Conservation (phyloP, 371 early-diverging fungal species). For the Blakeslea trispora region DNA sequence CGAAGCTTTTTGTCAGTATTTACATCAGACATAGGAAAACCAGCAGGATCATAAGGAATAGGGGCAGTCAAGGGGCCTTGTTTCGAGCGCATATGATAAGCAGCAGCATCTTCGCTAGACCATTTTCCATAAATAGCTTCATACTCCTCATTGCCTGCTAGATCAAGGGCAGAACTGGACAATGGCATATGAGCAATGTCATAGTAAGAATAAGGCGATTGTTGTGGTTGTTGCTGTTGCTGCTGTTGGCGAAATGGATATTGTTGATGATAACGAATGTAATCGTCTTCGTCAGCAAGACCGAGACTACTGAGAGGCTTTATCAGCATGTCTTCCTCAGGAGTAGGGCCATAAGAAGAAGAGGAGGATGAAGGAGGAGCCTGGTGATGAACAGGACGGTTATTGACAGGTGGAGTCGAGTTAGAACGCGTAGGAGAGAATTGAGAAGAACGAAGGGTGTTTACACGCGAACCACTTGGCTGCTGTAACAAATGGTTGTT, state of each 20-base stretch:
- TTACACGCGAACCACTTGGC: conserved; percentile 8
- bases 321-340: conserved; percentile 10
- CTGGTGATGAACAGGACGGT: not conserved
- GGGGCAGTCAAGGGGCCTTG: conserved; percentile 35
- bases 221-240: not conserved
- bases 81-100: conserved; percentile 26
- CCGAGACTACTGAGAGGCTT: conserved; percentile 13
- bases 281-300: conserved; percentile 14
- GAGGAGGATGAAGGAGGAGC: not conserved
- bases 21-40: conserved; percentile 19
- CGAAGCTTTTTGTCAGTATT: conserved; percentile 52
- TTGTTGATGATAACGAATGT: conserved; percentile 8
- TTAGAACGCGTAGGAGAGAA: conserved; percentile 17
- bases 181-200: not conserved
- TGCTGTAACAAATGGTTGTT: conserved; percentile 19
- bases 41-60: conserved; percentile 27
- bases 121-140: conserved; percentile 22
- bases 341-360: conserved; percentile 1
- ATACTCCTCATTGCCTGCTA: conserved; percentile 16
- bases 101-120: conserved; percentile 21
- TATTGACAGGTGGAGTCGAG: conserved; percentile 24
- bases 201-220: conserved; percentile 6
- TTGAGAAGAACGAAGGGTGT: conserved; percentile 9
- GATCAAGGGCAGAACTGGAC: conserved; percentile 12
- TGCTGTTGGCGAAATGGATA: not conserved